Evolutionary conservation across 2,329 filamentous ascomycete genomes (phyloP).

Genomic region (Ophiobolus disseminans): DNA sequence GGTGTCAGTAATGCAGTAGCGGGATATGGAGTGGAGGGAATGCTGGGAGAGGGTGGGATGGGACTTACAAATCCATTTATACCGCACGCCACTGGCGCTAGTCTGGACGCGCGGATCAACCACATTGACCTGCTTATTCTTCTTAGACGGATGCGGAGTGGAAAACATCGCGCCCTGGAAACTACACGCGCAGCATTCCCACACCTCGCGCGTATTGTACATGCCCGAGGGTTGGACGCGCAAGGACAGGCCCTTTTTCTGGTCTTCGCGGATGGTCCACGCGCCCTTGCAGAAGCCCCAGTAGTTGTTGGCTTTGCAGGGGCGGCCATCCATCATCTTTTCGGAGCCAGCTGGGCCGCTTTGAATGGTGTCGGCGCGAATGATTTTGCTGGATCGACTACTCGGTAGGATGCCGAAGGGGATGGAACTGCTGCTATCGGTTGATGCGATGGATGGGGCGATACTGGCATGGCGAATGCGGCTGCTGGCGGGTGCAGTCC

Average conservation of each 20-base stretch:
- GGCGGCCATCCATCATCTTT: conserved; percentile 44
- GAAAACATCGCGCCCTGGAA: conserved; percentile 42
- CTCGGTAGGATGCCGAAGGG: conserved; percentile 22
- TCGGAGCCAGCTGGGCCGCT: conserved; percentile 24
- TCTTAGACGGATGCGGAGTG: conserved; percentile 30
- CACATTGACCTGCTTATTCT: conserved; percentile 35
- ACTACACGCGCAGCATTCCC: conserved; percentile 45
- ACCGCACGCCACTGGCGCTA: background rate
- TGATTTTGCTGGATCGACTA: conserved; percentile 10
- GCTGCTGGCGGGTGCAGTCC: conserved; percentile 7
- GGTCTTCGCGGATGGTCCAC: conserved; percentile 45
- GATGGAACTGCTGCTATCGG: conserved; percentile 21
- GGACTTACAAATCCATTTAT: conserved; percentile 16
- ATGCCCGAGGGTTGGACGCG: conserved; percentile 43
- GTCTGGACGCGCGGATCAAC: conserved; percentile 37
- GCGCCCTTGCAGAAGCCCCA: conserved; percentile 53
- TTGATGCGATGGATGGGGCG: conserved; percentile 23
- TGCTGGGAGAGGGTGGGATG: background rate
- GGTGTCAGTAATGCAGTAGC: conserved; percentile 50
- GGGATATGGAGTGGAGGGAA: conserved; percentile 18
- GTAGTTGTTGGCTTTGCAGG: conserved; percentile 50
- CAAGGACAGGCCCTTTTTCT: conserved; percentile 39
- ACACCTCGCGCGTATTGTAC: conserved; percentile 44
- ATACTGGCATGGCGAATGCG: conserved; percentile 13
- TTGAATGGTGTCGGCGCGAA: conserved; percentile 27